phyloP scores from a whole-genome alignment of 2,329 filamentous ascomycete genomes.

The Diaporthe sp. region DNA sequence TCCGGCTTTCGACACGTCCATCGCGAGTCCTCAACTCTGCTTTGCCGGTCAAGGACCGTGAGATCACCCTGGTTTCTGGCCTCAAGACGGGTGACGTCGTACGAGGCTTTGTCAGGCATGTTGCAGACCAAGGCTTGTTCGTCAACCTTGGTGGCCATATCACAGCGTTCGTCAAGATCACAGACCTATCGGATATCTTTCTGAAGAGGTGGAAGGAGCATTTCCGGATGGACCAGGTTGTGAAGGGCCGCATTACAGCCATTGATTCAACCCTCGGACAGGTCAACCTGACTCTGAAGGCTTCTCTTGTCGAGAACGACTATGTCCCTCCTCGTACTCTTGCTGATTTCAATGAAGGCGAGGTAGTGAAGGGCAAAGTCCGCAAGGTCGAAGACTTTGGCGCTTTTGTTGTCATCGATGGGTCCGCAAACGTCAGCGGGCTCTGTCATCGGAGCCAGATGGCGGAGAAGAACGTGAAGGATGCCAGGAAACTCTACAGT shows the following conservation, averaged over 20 bases:
- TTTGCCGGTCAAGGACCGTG: slow-evolving; percentile 82
- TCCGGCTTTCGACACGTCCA: slow-evolving; percentile 85
- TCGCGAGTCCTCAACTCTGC: slow-evolving; percentile 92
- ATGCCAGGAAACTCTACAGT: slow-evolving; percentile 90
- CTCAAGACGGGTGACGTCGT: slow-evolving; percentile 83
- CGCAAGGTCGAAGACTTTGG: slow-evolving; percentile 96
- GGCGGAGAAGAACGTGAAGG: slow-evolving; percentile 84
- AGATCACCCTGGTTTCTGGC: slow-evolving; percentile 80
- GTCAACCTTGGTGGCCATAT: slow-evolving; percentile 85
- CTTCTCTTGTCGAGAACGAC: slow-evolving; percentile 84
- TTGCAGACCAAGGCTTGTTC: slow-evolving; percentile 91
- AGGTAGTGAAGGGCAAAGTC: slow-evolving; percentile 89
- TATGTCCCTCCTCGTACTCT: slow-evolving; percentile 82
- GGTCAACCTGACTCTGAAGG: slow-evolving; percentile 88
- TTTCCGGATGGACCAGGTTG: slow-evolving; percentile 90
- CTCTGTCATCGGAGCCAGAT: slow-evolving; percentile 94
- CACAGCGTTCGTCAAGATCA: slow-evolving; percentile 85
- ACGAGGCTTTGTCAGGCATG: slow-evolving; percentile 92
- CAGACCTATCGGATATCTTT: slow-evolving; percentile 90
- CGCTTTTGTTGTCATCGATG: slow-evolving; percentile 92
- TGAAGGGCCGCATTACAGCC: slow-evolving; percentile 85
- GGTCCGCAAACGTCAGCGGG: slow-evolving; percentile 89
- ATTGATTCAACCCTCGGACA: slow-evolving; percentile 79
- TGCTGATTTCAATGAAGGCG: slow-evolving; percentile 82
- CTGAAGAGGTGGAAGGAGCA: slow-evolving; percentile 96